Base-by-base conservation (phyloP, 2,329 filamentous ascomycete genomes). In the Beauveria caledonica region DNA sequence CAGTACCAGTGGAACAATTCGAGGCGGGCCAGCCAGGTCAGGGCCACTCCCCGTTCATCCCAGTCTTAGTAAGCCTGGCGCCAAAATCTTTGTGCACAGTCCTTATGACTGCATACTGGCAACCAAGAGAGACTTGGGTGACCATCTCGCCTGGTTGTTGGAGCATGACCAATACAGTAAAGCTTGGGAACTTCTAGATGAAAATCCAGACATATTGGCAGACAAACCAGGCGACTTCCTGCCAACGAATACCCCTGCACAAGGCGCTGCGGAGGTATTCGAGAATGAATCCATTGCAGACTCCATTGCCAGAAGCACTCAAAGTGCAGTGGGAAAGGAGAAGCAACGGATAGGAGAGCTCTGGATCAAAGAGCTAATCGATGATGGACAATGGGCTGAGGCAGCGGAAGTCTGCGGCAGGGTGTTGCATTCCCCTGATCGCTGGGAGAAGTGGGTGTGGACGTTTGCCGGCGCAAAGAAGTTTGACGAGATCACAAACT, bases 381-480 rank as follows among this genome's bases (percentile, higher is more conserved):
- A 86, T 40, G 79, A 83, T 0, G 81, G 84, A 9, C 80, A 93
- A 63, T 99, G 94, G 94, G 71, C 71, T 9, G 78, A 82, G 61
- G 94, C 94, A 6, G 93, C 91, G 1, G 80, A 88, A 67, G 80
- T 95, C 4, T 93, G 92, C 62, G 89, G 88, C 15, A 91, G 87
- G 68, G 92, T 97, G 0, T 78, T 99, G 1, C 86, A 86, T 48
- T 90, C 87, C 1, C 85, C 91, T 1, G 80, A 88, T 52, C 80
- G 88, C 66, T 99, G 94, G 94, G 92, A 97, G 74, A 90, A 95
- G 68, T 97, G 93, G 92, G 88, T 95, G 5, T 95, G 89, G 85
- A 87, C 85, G 0, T 99, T 99, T 74, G 90, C 92, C 8, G 88
- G 91, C 45, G 88, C 89, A 2, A 83, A 90, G 64, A 91, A 86